Evolutionary conservation across 345 rosid species (phyloP).

Genomic region (Jatropha curcas): DNA sequence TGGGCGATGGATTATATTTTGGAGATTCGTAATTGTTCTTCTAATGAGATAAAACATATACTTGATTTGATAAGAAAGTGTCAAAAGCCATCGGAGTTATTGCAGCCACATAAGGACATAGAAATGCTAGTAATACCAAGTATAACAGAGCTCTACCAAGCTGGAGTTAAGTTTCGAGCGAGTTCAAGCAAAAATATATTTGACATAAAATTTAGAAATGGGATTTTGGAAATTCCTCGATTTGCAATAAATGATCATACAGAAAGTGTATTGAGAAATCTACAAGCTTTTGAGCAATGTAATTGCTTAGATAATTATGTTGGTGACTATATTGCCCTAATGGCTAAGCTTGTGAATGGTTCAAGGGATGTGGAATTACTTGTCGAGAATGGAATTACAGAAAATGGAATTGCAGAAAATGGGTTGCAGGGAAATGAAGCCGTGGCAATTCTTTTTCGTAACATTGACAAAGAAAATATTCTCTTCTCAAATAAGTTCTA

Average conservation of each 20-base stretch:
- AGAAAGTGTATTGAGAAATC: slow-evolving; percentile 3
- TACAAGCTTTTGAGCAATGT: slow-evolving; percentile 23
- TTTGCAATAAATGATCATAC: neutral
- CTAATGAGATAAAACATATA: neutral
- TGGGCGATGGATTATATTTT: neutral
- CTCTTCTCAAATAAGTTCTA: neutral
- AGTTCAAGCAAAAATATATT: neutral
- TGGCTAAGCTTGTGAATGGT: neutral
- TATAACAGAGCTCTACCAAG: slow-evolving; percentile 4
- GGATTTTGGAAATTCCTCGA: slow-evolving; percentile 19
- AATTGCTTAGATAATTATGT: slow-evolving; percentile 4
- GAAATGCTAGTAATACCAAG: neutral
- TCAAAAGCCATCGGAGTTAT: neutral
- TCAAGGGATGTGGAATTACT: slow-evolving; percentile 27
- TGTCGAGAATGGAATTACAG: neutral
- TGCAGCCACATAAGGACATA: neutral
- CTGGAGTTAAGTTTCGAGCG: slow-evolving; percentile 10
- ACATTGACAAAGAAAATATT: neutral
- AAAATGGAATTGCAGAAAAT: slow-evolving; percentile 12
- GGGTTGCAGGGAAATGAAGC: neutral
- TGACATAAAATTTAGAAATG: slow-evolving; percentile 19
- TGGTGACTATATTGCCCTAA: neutral
- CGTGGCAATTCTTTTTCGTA: slow-evolving; percentile 13
- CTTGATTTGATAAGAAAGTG: neutral
- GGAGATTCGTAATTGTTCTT: neutral